Evolutionary conservation across 306 rosid genomes (phyloP).

Genomic region (Gleditsia sinensis): DNA sequence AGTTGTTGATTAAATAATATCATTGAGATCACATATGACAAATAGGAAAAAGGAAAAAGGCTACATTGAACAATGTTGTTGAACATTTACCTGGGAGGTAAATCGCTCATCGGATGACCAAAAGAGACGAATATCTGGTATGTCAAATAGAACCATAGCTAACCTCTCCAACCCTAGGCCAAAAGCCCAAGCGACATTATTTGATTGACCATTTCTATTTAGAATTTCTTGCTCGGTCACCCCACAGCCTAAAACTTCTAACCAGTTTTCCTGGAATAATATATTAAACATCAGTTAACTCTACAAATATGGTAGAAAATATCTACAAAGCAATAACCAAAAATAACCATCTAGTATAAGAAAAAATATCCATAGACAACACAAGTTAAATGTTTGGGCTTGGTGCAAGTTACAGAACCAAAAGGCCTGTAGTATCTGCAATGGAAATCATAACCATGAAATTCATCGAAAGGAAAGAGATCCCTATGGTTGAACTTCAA

Average conservation of each 20-base stretch:
- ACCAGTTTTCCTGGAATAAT: constrained; percentile 74
- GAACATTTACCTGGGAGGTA: constrained; percentile 80
- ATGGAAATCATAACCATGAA: background rate
- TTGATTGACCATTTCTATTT: constrained; percentile 67
- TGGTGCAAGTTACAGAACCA: background rate
- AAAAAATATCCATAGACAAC: background rate
- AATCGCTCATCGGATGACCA: constrained; percentile 94
- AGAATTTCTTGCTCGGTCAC: constrained; percentile 97
- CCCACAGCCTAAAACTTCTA: constrained; percentile 98
- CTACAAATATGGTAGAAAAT: background rate
- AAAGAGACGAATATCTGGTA: constrained; percentile 94
- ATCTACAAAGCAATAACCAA: background rate
- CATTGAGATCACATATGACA: constrained; percentile 16
- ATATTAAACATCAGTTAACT: constrained; percentile 12
- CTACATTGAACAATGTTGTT: constrained; percentile 19
- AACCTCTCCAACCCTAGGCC: constrained; percentile 97
- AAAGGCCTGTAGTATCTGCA: background rate
- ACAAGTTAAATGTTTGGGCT: background rate
- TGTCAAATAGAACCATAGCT: constrained; percentile 98
- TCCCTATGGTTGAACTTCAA: background rate
- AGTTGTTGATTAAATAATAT: constrained; percentile 24
- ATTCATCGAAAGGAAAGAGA: background rate
- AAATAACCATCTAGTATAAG: background rate
- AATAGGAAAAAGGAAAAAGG: constrained; percentile 15
- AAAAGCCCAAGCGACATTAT: constrained; percentile 97